Percentiles rank a stretch among this genome's conserved stretches.
phyloP scores from a whole-genome alignment of 805 yeast genomes.

The Yarrowia sp. region DNA sequence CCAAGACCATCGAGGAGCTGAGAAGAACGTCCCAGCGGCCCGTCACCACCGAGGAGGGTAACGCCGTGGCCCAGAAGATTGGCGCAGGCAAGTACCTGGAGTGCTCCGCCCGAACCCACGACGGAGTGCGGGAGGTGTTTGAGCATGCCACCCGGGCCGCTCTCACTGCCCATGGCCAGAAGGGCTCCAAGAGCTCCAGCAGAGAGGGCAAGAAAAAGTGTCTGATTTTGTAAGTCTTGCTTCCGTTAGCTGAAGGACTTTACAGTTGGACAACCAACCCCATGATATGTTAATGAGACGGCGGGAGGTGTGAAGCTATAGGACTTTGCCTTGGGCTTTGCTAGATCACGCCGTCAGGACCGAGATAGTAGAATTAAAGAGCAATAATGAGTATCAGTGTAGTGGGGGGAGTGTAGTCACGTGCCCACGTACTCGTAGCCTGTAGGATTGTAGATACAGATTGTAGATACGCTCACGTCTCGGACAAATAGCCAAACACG shows the following conservation, averaged over 20 bases:
- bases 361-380: constrained; percentile 24
- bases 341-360: constrained; percentile 9
- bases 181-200: constrained; percentile 44
- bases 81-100: constrained; percentile 85
- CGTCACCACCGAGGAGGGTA: constrained; percentile 78
- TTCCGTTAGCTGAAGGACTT: constrained; percentile 4
- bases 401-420: neutral
- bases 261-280: no score
- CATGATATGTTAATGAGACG: constrained; percentile 14
- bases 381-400: constrained; percentile 13
- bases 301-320: no score
- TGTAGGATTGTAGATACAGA: no score
- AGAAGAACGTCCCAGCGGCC: constrained; percentile 76
- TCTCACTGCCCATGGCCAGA: constrained; percentile 46
- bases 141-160: constrained; percentile 93
- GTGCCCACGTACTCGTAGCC: no score
- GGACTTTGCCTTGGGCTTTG: no score
- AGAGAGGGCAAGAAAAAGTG: constrained; percentile 56
- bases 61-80: constrained; percentile 81
- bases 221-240: constrained; percentile 53
- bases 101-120: constrained; percentile 89
- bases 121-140: constrained; percentile 89
- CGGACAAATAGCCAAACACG: neutral
- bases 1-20: constrained; percentile 69
- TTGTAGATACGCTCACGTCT: neutral